Evolutionary conservation across 1,139 yeast genomes (phyloP).

Genomic region (Saccharomycopsis crataegensis): DNA sequence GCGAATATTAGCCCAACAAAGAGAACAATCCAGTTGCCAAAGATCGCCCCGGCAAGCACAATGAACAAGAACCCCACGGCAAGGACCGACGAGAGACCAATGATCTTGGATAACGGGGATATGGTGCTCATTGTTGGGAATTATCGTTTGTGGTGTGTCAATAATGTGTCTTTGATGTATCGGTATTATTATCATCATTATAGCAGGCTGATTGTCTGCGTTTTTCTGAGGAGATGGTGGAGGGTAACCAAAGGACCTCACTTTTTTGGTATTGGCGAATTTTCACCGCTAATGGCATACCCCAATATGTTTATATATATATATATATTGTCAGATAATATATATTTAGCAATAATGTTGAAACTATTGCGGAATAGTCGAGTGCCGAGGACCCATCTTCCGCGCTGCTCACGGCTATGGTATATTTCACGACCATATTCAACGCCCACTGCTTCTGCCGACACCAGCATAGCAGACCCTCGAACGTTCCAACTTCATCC

Average conservation of each 20-base stretch:
- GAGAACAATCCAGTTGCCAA: conserved; percentile 18
- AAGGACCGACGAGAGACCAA: conserved; percentile 14
- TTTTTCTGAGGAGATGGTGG: background rate
- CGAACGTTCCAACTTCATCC: conserved; percentile 39
- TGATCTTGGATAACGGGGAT: conserved; percentile 14
- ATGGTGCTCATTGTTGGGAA: background rate
- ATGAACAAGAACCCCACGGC: conserved; percentile 18
- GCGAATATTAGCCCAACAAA: conserved; percentile 11
- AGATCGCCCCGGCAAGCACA: conserved; percentile 18
- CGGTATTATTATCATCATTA: background rate
- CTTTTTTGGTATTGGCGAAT: too few species aligned
- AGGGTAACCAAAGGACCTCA: too few species aligned
- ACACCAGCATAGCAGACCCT: background rate
- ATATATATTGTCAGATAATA: too few species aligned
- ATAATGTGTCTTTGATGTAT: background rate
- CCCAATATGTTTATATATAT: too few species aligned
- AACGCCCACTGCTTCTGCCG: too few species aligned
- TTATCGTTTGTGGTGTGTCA: background rate
- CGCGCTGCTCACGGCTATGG: too few species aligned
- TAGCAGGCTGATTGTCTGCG: background rate
- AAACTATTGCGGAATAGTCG: too few species aligned
- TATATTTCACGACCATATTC: too few species aligned
- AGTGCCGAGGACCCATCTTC: too few species aligned
- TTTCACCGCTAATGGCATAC: too few species aligned
- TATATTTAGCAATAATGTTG: too few species aligned